Evolutionary conservation across 345 rosid species (phyloP).

Genomic region (Eucalyptus curtisii): DNA sequence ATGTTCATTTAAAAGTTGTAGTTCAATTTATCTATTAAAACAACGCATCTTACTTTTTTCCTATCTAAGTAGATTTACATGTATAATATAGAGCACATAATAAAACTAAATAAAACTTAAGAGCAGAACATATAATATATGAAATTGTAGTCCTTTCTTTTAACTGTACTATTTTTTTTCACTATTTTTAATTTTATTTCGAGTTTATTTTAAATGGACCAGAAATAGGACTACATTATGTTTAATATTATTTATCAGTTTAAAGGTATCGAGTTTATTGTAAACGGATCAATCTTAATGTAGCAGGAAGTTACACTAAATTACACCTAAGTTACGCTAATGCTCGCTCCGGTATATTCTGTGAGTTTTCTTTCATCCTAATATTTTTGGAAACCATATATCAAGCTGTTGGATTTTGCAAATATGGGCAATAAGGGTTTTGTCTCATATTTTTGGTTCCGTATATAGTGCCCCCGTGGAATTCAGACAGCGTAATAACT

Average conservation of each 20-base stretch:
- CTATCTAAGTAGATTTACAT: not conserved
- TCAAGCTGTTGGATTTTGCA: not conserved
- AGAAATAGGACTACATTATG: not conserved
- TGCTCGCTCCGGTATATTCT: not conserved
- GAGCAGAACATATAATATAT: not conserved
- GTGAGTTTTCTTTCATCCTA: not conserved
- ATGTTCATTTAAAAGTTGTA: too few relatives aligned
- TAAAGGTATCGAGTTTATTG: not conserved
- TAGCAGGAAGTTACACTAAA: not conserved
- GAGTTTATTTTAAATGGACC: not conserved
- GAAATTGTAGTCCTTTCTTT: not conserved
- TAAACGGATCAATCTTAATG: not conserved
- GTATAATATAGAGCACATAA: not conserved
- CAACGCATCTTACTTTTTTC: not conserved
- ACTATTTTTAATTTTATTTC: too few relatives aligned
- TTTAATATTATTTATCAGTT: not conserved
- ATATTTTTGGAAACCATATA: not conserved
- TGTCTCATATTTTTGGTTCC: not conserved
- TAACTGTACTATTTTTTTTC: not conserved
- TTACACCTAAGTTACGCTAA: not conserved
- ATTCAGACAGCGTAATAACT: not conserved
- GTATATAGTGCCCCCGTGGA: not conserved
- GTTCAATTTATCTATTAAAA: not conserved
- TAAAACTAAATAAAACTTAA: not conserved
- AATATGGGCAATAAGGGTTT: not conserved